Base-by-base conservation (phyloP, 257 asterid species). In the Solanum infundibuliforme region DNA sequence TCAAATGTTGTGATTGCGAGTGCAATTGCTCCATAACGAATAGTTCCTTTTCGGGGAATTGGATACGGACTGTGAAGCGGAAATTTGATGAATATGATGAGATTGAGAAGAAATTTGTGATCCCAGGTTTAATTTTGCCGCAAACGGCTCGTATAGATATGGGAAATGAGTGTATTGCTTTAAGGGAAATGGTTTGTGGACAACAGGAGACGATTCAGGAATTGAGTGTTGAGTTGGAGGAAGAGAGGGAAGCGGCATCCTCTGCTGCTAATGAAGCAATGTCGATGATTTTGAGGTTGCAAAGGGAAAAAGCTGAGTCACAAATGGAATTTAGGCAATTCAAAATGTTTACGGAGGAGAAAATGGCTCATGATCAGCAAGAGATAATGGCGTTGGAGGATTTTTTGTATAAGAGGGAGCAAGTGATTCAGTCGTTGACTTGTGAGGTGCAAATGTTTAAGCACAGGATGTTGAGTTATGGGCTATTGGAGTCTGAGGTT, bases 211-310 rank as follows among this genome's bases (percentile, higher is more conserved):
- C 91, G 23, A 94, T 97, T 91, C 94, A 93, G 87, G 96, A 92
- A 71, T 95, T 97, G 73, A 88, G 93, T 46, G 72, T 89, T 25
- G 99, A 97, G 92, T 89, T 97, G 93, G 99, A 97, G 86, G 99
- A 95, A 92, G 99, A 97, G 93, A 95, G 99, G 92, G 96, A 93
- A 69, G 99, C 99, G 2, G 90, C 99, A 12, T 92, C 98, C 7
- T 95, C 99, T 13, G 99, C 99, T 90, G 99, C 99, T 85, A 95
- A 91, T 52, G 99, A 97, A 91, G 98, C 99, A 2, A 94, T 97
- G 98, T 97, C 99, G 7, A 97, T 97, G 99, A 97, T 95, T 86
- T 92, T 95, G 91, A 93, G 98, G 93, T 88, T 97, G 93, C 99
- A 97, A 93, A 92, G 98, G 83, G 99, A 95, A 86, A 97, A 97